These are phyloP conservation scores for Penicillium manginii DNA, from an alignment of 495 filamentous ascomycete species.

Conservation along the genomic window DNA sequence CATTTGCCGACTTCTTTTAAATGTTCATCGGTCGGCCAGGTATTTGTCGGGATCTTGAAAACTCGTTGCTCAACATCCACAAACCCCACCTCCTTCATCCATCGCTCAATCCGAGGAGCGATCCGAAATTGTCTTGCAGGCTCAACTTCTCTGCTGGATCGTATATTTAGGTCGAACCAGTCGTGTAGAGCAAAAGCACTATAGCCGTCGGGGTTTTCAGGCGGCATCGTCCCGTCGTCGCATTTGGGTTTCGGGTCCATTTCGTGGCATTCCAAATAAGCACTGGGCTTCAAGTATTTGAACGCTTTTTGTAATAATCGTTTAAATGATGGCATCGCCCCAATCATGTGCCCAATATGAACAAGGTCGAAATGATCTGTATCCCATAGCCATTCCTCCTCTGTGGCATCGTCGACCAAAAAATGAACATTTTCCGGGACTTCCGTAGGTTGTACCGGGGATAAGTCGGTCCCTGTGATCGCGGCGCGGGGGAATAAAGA, in stretches of 20 bases:
- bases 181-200: slow-evolving; percentile 49
- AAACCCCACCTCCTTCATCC: slow-evolving; percentile 65
- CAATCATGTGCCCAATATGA: slow-evolving; percentile 49
- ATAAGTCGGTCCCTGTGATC: slow-evolving; percentile 66
- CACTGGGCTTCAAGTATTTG: slow-evolving; percentile 63
- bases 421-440: slow-evolving; percentile 63
- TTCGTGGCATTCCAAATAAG: slow-evolving; percentile 69
- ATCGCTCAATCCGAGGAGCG: slow-evolving; percentile 54
- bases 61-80: slow-evolving; percentile 61
- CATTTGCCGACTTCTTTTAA: slow-evolving; percentile 52
- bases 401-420: slow-evolving; percentile 58
- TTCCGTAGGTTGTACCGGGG: slow-evolving; percentile 63
- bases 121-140: slow-evolving; percentile 55
- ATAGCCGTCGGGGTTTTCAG: slow-evolving; percentile 44
- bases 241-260: slow-evolving; percentile 57
- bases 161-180: slow-evolving; percentile 55
- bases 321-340: slow-evolving; percentile 44
- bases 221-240: slow-evolving; percentile 64
- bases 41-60: slow-evolving; percentile 60
- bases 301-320: slow-evolving; percentile 45
- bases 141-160: slow-evolving; percentile 50
- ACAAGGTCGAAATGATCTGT: slow-evolving; percentile 51
- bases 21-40: slow-evolving; percentile 62
- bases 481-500: slow-evolving; percentile 56
- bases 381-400: slow-evolving; percentile 54